Evolutionary conservation across 352 stramenopile species (phyloP).

Genomic region (Pilasporangium apinafurcum): DNA sequence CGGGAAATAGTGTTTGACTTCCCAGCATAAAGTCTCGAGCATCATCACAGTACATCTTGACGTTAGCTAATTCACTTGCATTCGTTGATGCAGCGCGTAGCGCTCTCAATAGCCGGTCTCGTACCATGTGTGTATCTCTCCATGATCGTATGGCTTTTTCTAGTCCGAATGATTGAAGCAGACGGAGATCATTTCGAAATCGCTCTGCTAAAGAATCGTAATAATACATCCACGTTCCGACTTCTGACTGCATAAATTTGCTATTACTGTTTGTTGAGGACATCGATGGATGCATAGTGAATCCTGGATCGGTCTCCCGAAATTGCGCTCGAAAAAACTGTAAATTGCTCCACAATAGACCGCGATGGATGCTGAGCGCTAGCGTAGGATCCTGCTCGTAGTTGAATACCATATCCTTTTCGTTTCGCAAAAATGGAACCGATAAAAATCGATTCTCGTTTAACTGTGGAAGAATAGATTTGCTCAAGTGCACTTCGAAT

Average conservation of each 20-base stretch:
- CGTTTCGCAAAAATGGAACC: constrained; percentile 44
- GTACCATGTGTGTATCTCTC: constrained; percentile 33
- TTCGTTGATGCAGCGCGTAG: constrained; percentile 21
- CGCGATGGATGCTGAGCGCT: constrained; percentile 27
- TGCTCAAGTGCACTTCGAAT: constrained; percentile 44
- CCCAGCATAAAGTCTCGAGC: constrained; percentile 24
- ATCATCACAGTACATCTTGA: constrained; percentile 18
- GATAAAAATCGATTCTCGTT: constrained; percentile 48
- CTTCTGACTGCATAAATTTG: too few species aligned
- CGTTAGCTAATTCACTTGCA: constrained; percentile 1
- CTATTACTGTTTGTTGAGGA: too few species aligned
- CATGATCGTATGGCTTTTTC: constrained; percentile 28
- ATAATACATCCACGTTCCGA: too few species aligned
- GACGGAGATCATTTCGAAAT: too few species aligned
- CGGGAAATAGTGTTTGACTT: constrained; percentile 42
- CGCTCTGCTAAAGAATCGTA: too few species aligned
- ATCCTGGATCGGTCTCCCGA: constrained; percentile 10
- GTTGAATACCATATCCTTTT: constrained; percentile 48
- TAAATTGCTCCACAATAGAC: constrained; percentile 29
- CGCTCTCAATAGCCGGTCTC: constrained; percentile 26
- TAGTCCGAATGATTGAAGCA: constrained; percentile 13
- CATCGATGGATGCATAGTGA: too few species aligned
- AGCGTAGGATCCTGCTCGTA: constrained; percentile 48
- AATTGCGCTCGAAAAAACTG: constrained; percentile 64
- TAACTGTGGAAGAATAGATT: constrained; percentile 43